Conservation (phyloP, 208 protist genomes). For the Acanthamoeba culbertsoni region DNA sequence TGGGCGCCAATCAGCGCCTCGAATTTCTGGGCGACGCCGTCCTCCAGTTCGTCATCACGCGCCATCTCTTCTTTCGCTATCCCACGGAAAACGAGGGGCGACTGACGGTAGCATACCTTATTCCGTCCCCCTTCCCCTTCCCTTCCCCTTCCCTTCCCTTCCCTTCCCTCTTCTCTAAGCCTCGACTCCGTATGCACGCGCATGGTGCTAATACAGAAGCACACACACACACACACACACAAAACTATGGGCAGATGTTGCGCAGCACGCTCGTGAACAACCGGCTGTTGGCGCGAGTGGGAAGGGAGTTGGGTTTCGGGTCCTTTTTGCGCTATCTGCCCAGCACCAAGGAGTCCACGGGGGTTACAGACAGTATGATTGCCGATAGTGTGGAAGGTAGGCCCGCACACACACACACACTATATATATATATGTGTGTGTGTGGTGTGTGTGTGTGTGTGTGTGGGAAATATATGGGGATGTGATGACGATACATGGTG, state of each 20-base stretch:
- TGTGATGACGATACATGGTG: no score
- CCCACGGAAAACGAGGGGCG: background rate
- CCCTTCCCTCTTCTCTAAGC: background rate
- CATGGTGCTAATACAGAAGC: background rate
- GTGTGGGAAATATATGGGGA: background rate
- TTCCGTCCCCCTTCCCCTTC: background rate
- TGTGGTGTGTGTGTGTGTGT: background rate
- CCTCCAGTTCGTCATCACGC: background rate
- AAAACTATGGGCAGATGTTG: background rate
- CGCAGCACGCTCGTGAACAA: background rate
- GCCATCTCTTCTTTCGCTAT: background rate
- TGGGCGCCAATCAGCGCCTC: slow-evolving; percentile 2
- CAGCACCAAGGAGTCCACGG: background rate
- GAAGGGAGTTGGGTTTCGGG: background rate
- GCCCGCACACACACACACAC: background rate
- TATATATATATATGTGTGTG: background rate
- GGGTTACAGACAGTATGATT: background rate
- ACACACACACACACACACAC: no score
- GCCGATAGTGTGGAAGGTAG: background rate
- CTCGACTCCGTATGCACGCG: background rate
- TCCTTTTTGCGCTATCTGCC: background rate
- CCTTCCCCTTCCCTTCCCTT: background rate
- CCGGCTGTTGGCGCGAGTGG: background rate
- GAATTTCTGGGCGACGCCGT: slow-evolving; percentile 37
- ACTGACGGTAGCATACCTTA: background rate